Conservation (phyloP, 2,329 filamentous ascomycete genomes). For the Claviceps pusilla region DNA sequence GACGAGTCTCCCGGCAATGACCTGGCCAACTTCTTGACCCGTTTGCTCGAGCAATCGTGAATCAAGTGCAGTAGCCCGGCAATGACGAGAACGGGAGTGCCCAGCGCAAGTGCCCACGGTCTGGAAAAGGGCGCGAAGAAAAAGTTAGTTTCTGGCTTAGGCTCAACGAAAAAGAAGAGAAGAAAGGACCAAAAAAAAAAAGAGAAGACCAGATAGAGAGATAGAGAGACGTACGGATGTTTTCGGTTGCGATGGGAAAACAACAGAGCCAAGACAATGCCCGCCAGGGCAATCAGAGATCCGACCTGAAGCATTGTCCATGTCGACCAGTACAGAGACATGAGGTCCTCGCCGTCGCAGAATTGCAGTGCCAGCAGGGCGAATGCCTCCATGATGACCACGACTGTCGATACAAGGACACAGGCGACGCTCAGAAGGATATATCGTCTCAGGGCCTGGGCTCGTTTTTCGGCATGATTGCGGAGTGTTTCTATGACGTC, state of each 20-base stretch:
- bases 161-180: neutral
- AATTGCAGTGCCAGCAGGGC: slow-evolving; percentile 39
- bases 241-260: slow-evolving; percentile 33
- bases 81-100: slow-evolving; percentile 44
- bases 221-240: slow-evolving; percentile 30
- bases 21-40: slow-evolving; percentile 18
- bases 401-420: slow-evolving; percentile 27
- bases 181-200: no score
- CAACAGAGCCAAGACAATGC: slow-evolving; percentile 38
- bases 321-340: slow-evolving; percentile 45
- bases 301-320: slow-evolving; percentile 47
- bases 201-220: no score
- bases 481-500: slow-evolving; percentile 22
- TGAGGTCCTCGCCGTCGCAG: slow-evolving; percentile 45
- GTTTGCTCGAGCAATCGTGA: slow-evolving; percentile 23
- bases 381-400: slow-evolving; percentile 40
- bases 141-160: neutral
- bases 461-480: slow-evolving; percentile 17
- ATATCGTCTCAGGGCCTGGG: slow-evolving; percentile 24
- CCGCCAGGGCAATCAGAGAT: slow-evolving; percentile 41
- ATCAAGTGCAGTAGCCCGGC: slow-evolving; percentile 37
- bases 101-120: slow-evolving; percentile 43
- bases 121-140: slow-evolving; percentile 11
- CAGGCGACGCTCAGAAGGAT: slow-evolving; percentile 30
- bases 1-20: slow-evolving; percentile 11